These are phyloP conservation scores for Dysphania ambrosioides DNA, from an alignment of 148 eudicot species.

Conservation along the genomic window DNA sequence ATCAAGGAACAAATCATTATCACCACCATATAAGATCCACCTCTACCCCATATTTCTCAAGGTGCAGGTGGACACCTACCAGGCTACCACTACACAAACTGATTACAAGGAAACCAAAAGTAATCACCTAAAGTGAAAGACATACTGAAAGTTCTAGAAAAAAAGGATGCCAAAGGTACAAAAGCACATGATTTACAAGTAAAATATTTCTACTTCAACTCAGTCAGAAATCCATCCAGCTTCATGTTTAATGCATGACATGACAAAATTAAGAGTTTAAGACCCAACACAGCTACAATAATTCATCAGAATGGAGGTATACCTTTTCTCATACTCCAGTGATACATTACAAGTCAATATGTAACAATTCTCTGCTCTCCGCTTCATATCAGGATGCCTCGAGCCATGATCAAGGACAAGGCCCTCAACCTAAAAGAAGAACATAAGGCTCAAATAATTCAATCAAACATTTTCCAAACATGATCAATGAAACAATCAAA, in stretches of 20 bases:
- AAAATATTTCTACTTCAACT: neutral
- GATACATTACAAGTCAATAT: conserved; percentile 89
- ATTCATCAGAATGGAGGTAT: conserved; percentile 5
- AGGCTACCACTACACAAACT: too few relatives aligned
- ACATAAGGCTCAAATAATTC: neutral
- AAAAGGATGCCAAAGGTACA: neutral
- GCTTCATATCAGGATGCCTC: conserved; percentile 98
- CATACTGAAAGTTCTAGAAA: too few relatives aligned
- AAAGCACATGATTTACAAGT: neutral
- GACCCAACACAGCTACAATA: neutral
- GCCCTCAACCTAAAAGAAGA: conserved; percentile 66
- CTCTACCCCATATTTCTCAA: neutral
- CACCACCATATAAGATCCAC: too few relatives aligned
- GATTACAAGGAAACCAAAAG: too few relatives aligned
- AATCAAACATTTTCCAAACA: neutral
- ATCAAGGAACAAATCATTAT: too few relatives aligned
- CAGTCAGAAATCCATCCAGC: neutral
- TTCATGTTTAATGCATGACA: neutral
- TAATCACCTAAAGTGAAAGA: too few relatives aligned
- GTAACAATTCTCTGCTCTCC: conserved; percentile 82
- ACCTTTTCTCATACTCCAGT: conserved; percentile 98
- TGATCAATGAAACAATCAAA: neutral
- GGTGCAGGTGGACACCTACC: too few relatives aligned
- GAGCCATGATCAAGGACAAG: conserved; percentile 99
- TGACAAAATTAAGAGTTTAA: neutral